Evolutionary conservation across 2,329 filamentous ascomycete species (phyloP).

Genomic region (Macrophomina pseudophaseolina): DNA sequence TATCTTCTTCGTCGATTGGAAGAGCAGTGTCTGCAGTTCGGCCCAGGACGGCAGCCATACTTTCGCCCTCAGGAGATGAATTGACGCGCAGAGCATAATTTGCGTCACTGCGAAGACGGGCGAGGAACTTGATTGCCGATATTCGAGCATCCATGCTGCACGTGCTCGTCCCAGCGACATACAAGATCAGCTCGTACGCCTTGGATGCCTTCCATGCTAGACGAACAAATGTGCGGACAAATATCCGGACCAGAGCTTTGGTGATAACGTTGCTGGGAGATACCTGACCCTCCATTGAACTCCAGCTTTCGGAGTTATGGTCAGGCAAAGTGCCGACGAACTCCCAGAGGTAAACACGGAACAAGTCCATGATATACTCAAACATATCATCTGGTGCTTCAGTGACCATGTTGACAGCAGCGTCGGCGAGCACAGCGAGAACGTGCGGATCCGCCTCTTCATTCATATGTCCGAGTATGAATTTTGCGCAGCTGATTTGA

Average conservation of each 20-base stretch:
- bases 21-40: conserved; percentile 62
- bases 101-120: conserved; percentile 82
- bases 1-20: conserved; percentile 45
- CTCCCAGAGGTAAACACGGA: conserved; percentile 38
- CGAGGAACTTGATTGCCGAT: conserved; percentile 58
- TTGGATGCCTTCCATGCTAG: conserved; percentile 68
- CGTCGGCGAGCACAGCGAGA: conserved; percentile 67
- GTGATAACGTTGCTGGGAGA: conserved; percentile 74
- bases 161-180: conserved; percentile 39
- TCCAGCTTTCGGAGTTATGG: conserved; percentile 30
- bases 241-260: conserved; percentile 74
- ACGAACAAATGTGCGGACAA: conserved; percentile 72
- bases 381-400: conserved; percentile 65
- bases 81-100: conserved; percentile 76
- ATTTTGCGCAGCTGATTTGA: conserved; percentile 64
- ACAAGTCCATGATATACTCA: conserved; percentile 52
- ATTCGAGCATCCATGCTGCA: conserved; percentile 45
- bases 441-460: conserved; percentile 69
- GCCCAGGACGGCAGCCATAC: conserved; percentile 73
- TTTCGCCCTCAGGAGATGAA: conserved; percentile 71
- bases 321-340: conserved; percentile 33
- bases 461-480: conserved; percentile 65
- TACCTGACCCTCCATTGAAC: not conserved
- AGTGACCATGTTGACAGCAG: conserved; percentile 69
- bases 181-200: conserved; percentile 43